These are phyloP conservation scores for Musa schizocarpa DNA, from an alignment of 176 grass and related monocot species.

Conservation along the genomic window DNA sequence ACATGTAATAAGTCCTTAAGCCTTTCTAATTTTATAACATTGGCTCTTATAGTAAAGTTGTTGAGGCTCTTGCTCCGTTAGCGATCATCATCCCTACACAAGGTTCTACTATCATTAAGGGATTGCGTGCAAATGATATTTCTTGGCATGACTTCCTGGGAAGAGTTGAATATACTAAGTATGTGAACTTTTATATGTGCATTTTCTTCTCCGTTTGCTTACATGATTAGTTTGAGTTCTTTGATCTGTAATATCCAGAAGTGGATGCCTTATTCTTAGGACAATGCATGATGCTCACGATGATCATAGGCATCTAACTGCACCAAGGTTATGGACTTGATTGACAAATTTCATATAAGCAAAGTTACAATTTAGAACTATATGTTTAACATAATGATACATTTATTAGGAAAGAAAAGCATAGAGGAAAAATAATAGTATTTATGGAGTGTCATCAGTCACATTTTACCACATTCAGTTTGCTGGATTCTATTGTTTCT, in stretches of 20 bases:
- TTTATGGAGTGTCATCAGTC: not conserved
- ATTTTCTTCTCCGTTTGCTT: constrained; percentile 3
- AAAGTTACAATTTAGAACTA: not conserved
- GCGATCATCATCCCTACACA: constrained; percentile 73
- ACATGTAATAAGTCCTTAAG: not conserved
- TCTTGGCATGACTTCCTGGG: constrained; percentile 87
- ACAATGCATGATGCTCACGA: too few relatives aligned
- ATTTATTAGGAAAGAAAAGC: too few relatives aligned
- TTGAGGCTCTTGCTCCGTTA: constrained; percentile 69
- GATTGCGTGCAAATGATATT: constrained; percentile 53
- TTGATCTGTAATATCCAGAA: not conserved
- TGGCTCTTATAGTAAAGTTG: constrained; percentile 63
- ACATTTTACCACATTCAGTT: not conserved
- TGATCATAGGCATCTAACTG: too few relatives aligned
- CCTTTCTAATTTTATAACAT: constrained; percentile 30
- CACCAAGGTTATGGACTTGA: not conserved
- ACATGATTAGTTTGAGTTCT: not conserved
- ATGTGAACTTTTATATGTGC: constrained; percentile 7
- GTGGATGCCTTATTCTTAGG: too few relatives aligned
- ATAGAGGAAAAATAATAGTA: too few relatives aligned
- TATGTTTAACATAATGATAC: too few relatives aligned
- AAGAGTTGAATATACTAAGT: constrained; percentile 43
- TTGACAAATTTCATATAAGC: not conserved
- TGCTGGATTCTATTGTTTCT: not conserved
- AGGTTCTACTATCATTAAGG: constrained; percentile 37